Conservation (phyloP, 2,329 filamentous ascomycete species). For the Microcera coccophila region DNA sequence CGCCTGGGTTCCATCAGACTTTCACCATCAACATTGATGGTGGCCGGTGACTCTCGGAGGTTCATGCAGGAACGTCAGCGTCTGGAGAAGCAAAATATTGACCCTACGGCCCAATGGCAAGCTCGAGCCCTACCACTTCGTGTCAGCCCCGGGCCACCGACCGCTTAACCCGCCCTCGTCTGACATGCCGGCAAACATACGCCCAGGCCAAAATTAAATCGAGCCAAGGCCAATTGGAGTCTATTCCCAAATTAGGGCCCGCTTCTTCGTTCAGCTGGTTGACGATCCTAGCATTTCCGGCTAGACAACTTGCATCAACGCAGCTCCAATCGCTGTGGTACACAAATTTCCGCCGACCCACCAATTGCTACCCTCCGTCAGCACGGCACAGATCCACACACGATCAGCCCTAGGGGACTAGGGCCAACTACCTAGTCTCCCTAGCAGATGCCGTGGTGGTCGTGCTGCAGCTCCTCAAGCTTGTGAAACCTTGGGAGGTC, state of each 20-base stretch:
- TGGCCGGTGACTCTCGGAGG: no score
- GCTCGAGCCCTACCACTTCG: not conserved
- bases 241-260: slow-evolving; percentile 3
- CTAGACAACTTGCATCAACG: not conserved
- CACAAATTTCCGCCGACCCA: slow-evolving; percentile 2
- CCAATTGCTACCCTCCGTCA: slow-evolving; percentile 2
- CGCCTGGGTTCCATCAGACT: no score
- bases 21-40: no score
- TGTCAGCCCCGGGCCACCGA: no score
- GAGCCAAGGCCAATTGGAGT: slow-evolving; percentile 1
- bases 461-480: slow-evolving; percentile 3
- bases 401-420: slow-evolving; percentile 28
- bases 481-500: not conserved
- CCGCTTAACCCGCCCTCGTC: no score
- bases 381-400: slow-evolving; percentile 6
- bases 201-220: slow-evolving; percentile 11
- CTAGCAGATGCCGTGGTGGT: slow-evolving; percentile 7
- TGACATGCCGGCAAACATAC: no score
- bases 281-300: slow-evolving; percentile 7
- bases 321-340: not conserved
- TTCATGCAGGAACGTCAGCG: no score
- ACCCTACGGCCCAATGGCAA: not conserved
- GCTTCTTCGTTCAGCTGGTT: slow-evolving; percentile 1
- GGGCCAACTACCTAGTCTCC: slow-evolving; percentile 10
- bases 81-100: no score